Base-by-base conservation (phyloP, 176 grass and related monocot genomes). In the Oryza glaberrima region DNA sequence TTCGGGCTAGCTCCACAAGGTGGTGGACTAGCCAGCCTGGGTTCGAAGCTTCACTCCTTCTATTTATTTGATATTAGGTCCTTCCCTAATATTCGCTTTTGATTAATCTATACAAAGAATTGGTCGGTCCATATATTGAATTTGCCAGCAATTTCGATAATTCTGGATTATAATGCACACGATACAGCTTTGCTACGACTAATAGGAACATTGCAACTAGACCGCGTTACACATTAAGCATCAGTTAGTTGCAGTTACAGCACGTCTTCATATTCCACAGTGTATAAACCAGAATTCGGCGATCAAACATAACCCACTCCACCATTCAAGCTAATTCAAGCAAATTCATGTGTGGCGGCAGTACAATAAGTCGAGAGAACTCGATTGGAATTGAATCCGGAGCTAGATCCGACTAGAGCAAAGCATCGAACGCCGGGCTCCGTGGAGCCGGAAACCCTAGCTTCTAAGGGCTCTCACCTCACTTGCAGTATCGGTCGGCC, bases 401-500 rank as follows among this genome's bases (percentile, higher is more conserved):
- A 48, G 17, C 69, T 86, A 75, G 78, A 81, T 48, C 67, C 19
- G 13, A 66, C 16, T 26, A 6, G 4, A 65, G 60, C n/a, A 16
- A 52, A 87, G 9, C 60, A 69, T 34, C 41, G 44, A 60, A 23
- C 11, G 9, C 58, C 8, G 25, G 19, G 69, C 68, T 75, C 65
- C 11, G 9, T 41, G 30, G 12, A 83, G 75, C 3, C 70, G 16
- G 40, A 61, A 96, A 85, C 76, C 88, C 91, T 89, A 96, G 48
- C 69, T 78, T 66, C 44, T 70, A 68, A 22, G 19, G 65, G 80
- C 79, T 85, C 79, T 88, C 46, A 87, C 78, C 80, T 98, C 93
- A 98, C 90, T 98, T 98, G 96, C 96, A 96, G 85, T 98, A 96
- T 77, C 93, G 90, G 74, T 98, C 96, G 43, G 96, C 93, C 91